Base-by-base conservation (phyloP, 352 stramenopile genomes). In the Pythium insidiosum region DNA sequence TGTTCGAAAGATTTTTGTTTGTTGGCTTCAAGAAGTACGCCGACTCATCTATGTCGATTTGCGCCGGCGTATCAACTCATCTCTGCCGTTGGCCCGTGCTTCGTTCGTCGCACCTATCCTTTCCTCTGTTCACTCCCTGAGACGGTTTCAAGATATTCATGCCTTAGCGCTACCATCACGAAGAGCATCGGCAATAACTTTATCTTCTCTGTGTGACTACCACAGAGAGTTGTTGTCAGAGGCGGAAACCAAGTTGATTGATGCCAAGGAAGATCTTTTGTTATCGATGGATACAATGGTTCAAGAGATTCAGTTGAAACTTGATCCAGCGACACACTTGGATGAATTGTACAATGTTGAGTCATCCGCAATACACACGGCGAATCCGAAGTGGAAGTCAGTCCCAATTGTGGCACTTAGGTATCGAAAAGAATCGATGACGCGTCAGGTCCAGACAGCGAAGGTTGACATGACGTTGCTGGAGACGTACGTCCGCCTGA, bases 351-450 rank as follows among this genome's bases (percentile, higher is more conserved):
- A 85, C 42, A 49, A 33, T 15, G 38, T 54, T 6, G 73, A 82
- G 38, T 56, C 62, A 9, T 42, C 50, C 1, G 53, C 58, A 6
- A 68, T 88, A 16, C 70, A 75, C 19, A 49, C 47, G 11, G 47
- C 68, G 13, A 78, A 85, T 41, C 43, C 65, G 5, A 70, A 74
- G 26, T 86, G 76, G 73, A 78, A 80, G 37, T 85, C 73, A 2
- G 60, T 59, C 23, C 76, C 76, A 13, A 83, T 86, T 21, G 41
- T 54, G 34, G 55, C 65, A 6, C 50, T 88, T 2, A 59, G 58
- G 6, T 40, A 48, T 3, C 66, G 66, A 15, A 68, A 66, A 39
- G 33, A 34, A 12, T 38, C 56, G 16, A 24, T 85, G 1, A 43
- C 62, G 15, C 43, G 35, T 3, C 66, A 84, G 56, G 61, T 68